Conservation (phyloP, 2,329 filamentous ascomycete genomes). For the Tolypocladium pustulatum region DNA sequence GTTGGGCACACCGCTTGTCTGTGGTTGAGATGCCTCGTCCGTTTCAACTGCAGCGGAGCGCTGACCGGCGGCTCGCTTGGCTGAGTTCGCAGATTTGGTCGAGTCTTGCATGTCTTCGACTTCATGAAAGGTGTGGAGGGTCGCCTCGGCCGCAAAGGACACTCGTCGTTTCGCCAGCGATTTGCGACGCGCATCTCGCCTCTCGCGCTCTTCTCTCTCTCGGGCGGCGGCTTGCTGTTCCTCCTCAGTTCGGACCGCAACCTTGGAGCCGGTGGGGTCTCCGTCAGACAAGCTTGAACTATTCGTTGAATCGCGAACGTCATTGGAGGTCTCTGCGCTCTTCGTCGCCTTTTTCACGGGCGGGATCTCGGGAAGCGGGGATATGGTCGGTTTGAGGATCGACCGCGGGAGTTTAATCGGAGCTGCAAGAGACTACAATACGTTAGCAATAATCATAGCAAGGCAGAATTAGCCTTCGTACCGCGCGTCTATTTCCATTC, state of each 20-base stretch:
- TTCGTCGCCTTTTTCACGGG: constrained; percentile 38
- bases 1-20: constrained; percentile 44
- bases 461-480: constrained; percentile 28
- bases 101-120: constrained; percentile 83
- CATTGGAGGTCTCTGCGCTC: neutral
- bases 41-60: constrained; percentile 25
- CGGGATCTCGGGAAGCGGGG: constrained; percentile 55
- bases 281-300: constrained; percentile 7
- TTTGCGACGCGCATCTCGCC: constrained; percentile 81
- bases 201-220: constrained; percentile 61
- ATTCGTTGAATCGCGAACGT: constrained; percentile 4
- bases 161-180: constrained; percentile 88
- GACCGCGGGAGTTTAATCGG: constrained; percentile 47
- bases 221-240: constrained; percentile 59
- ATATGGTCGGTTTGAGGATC: constrained; percentile 73
- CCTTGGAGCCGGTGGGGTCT: constrained; percentile 36
- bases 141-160: constrained; percentile 94
- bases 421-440: constrained; percentile 42
- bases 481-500: constrained; percentile 69
- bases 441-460: constrained; percentile 5
- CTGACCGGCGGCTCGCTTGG: constrained; percentile 51
- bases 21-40: constrained; percentile 48
- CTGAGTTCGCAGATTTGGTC: constrained; percentile 69
- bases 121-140: constrained; percentile 92
- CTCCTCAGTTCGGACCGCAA: constrained; percentile 58